phyloP scores from a whole-genome alignment of 1,284 basidiomycete species.

The Ustilago curta region DNA sequence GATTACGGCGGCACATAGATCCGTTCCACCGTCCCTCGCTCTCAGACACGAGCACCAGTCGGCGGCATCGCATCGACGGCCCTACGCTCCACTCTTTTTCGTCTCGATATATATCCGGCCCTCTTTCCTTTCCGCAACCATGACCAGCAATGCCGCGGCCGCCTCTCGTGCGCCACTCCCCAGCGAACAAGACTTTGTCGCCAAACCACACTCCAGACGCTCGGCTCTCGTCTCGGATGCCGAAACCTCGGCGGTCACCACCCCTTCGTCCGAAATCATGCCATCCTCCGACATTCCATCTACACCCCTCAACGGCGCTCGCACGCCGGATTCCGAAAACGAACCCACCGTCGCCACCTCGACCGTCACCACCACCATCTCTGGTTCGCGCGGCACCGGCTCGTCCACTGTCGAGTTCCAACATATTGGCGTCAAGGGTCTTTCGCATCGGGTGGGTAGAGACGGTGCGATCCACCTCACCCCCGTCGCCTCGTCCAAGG shows the following conservation, averaged over 20 bases:
- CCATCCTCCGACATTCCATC: conserved; percentile 28
- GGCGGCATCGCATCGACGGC: not conserved
- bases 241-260: conserved; percentile 19
- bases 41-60: not conserved
- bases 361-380: conserved; percentile 53
- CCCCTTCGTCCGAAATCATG: conserved; percentile 31
- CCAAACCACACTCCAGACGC: conserved; percentile 27
- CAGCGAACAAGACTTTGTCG: conserved; percentile 30
- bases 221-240: conserved; percentile 23
- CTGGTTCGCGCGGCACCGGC: conserved; percentile 29
- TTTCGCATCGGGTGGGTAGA: conserved; percentile 50
- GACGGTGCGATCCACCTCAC: conserved; percentile 56
- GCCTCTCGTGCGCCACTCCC: conserved; percentile 18
- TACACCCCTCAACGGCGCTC: conserved; percentile 19
- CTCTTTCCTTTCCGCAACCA: conserved; percentile 10
- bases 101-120: not conserved
- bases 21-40: not conserved
- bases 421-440: conserved; percentile 51
- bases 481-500: conserved; percentile 39
- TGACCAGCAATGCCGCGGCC: conserved; percentile 11
- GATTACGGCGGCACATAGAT: not conserved
- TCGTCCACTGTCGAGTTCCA: conserved; percentile 44
- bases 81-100: not conserved
- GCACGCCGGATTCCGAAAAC: conserved; percentile 40
- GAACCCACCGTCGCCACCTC: conserved; percentile 44